Percentiles rank a stretch among this genome's conserved stretches.
phyloP scores from a whole-genome alignment of 768 basidiomycete genomes.

The Boletus tomentosulus region DNA sequence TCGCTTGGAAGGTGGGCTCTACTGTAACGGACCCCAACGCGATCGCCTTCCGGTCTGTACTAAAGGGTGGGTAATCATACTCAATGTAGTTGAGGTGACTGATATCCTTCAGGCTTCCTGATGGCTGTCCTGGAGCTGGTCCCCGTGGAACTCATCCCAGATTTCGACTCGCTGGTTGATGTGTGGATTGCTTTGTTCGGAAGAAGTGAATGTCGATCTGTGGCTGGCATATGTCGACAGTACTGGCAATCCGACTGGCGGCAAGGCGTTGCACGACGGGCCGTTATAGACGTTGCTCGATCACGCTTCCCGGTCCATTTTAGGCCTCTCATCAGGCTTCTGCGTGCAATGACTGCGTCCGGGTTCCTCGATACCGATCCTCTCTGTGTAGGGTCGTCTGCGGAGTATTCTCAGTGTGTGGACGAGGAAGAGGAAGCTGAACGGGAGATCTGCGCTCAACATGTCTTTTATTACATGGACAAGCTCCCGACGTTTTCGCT shows the following conservation, averaged over 20 bases:
- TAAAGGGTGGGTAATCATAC: constrained; percentile 60
- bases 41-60: constrained; percentile 71
- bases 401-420: constrained; percentile 42
- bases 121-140: constrained; percentile 71
- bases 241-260: constrained; percentile 82
- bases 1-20: constrained; percentile 66
- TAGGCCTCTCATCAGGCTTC: constrained; percentile 61
- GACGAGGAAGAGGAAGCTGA: constrained; percentile 41
- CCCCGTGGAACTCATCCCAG: constrained; percentile 71
- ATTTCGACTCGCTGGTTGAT: constrained; percentile 66
- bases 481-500: constrained; percentile 72
- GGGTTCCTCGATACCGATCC: constrained; percentile 77
- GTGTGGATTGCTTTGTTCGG: constrained; percentile 81
- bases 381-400: constrained; percentile 42
- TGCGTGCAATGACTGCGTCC: constrained; percentile 71
- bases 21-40: constrained; percentile 72
- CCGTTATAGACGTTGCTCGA: constrained; percentile 78
- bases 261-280: constrained; percentile 61
- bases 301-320: constrained; percentile 82
- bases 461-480: constrained; percentile 75
- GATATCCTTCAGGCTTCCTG: constrained; percentile 54
- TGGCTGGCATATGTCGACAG: constrained; percentile 68
- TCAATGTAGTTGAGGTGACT: background rate
- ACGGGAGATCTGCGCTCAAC: constrained; percentile 55
- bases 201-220: constrained; percentile 57